phyloP scores from a whole-genome alignment of 768 basidiomycete genomes.

The Plicaturopsis crispa region DNA sequence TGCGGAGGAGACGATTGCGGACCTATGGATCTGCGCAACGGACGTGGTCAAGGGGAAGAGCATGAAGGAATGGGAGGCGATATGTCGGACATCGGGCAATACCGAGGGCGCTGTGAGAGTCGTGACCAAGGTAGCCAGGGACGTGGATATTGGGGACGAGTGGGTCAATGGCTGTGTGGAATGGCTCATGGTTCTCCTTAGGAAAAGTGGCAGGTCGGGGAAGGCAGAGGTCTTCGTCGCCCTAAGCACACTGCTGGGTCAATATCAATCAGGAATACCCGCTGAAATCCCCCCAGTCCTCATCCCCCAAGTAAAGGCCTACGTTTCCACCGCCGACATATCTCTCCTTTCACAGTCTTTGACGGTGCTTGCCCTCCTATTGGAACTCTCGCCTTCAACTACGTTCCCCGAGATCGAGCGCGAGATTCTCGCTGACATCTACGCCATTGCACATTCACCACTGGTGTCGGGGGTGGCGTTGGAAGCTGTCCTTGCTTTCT shows the following conservation, averaged over 20 bases:
- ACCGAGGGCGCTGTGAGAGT: conserved; percentile 74
- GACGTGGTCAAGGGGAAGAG: conserved; percentile 59
- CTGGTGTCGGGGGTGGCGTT: conserved; percentile 69
- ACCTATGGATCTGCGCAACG: conserved; percentile 82
- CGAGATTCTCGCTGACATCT: conserved; percentile 60
- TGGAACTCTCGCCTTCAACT: conserved; percentile 55
- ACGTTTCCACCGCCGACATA: conserved; percentile 71
- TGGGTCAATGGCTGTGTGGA: conserved; percentile 82
- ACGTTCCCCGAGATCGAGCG: conserved; percentile 75
- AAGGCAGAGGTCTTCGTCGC: conserved; percentile 78
- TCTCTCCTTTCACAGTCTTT: conserved; percentile 70
- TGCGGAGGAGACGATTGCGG: conserved; percentile 78
- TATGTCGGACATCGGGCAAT: conserved; percentile 64
- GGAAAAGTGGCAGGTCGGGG: conserved; percentile 70
- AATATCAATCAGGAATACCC: conserved; percentile 45
- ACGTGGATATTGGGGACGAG: conserved; percentile 58
- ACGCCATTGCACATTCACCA: conserved; percentile 69
- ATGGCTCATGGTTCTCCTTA: conserved; percentile 67
- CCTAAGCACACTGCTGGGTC: conserved; percentile 56
- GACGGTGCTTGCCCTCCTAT: conserved; percentile 55
- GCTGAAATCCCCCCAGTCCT: conserved; percentile 51
- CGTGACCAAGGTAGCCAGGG: conserved; percentile 75
- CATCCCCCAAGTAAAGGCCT: conserved; percentile 66
- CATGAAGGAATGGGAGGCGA: conserved; percentile 73
- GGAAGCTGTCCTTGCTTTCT: conserved; percentile 80